A percentile compares a stretch with the other conserved stretches of the same genome.
phyloP scores from a whole-genome alignment of 2,329 filamentous ascomycete genomes.

The Neoscytalidium dimidiatum region DNA sequence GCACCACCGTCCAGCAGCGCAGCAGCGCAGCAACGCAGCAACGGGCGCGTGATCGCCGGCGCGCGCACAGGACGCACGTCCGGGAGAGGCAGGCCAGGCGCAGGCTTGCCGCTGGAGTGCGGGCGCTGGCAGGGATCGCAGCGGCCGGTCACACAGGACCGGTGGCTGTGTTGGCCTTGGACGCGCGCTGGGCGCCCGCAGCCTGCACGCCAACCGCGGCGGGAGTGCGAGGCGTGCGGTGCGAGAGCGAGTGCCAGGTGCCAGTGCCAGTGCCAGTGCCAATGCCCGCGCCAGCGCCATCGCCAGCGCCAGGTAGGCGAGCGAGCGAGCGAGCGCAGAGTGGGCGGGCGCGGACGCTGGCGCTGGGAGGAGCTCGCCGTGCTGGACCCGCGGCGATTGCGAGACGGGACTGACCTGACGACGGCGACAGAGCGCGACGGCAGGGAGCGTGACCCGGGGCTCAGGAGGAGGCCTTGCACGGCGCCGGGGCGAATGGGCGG shows the following conservation, averaged over 20 bases:
- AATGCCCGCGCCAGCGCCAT: too few relatives aligned
- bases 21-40: too few relatives aligned
- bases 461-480: too few relatives aligned
- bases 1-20: too few relatives aligned
- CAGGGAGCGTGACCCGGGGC: constrained; percentile 11
- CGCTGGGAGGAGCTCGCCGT: not conserved
- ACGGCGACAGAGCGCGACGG: not conserved
- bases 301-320: too few relatives aligned
- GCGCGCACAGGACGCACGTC: not conserved
- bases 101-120: not conserved
- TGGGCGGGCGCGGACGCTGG: too few relatives aligned
- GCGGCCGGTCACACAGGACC: constrained; percentile 2
- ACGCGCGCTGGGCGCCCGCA: not conserved
- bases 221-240: not conserved
- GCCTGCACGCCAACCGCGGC: not conserved
- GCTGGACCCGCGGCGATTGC: too few relatives aligned
- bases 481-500: not conserved
- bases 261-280: too few relatives aligned
- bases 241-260: not conserved
- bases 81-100: not conserved
- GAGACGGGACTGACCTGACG: too few relatives aligned
- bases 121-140: not conserved
- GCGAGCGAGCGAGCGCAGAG: too few relatives aligned
- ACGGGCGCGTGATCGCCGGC: constrained; percentile 3
- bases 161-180: constrained; percentile 6